Conservation (phyloP, 2,329 filamentous ascomycete species). For the Botrytis cinerea region DNA sequence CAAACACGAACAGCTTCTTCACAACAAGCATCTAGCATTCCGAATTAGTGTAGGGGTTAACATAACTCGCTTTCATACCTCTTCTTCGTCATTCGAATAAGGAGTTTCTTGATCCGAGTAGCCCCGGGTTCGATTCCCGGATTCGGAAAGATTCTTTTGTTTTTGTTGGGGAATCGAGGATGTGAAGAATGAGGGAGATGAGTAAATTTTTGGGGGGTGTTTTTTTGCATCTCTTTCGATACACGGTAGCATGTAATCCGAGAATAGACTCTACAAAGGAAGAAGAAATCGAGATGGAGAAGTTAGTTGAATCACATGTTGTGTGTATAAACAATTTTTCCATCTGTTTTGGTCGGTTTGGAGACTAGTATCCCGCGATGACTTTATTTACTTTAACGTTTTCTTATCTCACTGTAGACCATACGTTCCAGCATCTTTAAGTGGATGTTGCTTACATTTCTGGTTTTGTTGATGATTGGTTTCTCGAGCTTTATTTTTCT, state of each 20-base stretch:
- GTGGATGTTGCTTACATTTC: background rate
- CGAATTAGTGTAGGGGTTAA: conserved; percentile 13
- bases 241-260: background rate
- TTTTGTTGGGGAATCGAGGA: background rate
- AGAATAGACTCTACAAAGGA: background rate
- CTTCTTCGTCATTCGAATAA: background rate
- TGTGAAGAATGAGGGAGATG: background rate
- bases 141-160: background rate
- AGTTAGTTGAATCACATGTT: background rate
- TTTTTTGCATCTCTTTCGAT: background rate
- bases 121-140: conserved; percentile 16
- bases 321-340: background rate
- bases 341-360: background rate
- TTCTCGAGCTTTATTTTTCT: background rate
- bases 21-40: background rate
- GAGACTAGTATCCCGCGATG: background rate
- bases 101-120: background rate
- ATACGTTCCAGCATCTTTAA: background rate
- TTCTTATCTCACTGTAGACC: background rate
- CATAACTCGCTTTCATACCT: conserved; percentile 12
- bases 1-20: fast-evolving
- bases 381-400: background rate
- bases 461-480: background rate
- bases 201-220: too few species aligned
- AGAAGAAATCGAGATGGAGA: background rate